Conservation (phyloP, 352 stramenopile genomes). For the Globisporangium sylvaticum region DNA sequence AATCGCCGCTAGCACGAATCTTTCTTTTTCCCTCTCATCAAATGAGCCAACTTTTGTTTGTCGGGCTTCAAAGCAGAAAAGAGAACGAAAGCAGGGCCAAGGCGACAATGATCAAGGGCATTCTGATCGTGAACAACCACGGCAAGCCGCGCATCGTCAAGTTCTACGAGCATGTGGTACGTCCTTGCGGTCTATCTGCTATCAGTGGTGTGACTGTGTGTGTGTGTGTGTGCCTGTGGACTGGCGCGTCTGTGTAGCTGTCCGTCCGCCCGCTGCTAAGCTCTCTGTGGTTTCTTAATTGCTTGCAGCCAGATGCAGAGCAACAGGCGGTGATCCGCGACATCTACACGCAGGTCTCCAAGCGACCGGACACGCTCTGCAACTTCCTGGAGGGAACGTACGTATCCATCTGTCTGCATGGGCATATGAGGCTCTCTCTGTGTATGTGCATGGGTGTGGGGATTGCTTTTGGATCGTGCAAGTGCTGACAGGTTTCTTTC, state of each 20-base stretch:
- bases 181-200: slow-evolving; percentile 17
- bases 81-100: neutral
- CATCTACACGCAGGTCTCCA: slow-evolving; percentile 98
- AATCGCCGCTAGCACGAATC: neutral
- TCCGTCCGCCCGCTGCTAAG: neutral
- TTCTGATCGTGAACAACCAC: slow-evolving; percentile 99
- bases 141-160: slow-evolving; percentile 98
- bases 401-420: slow-evolving; percentile 18
- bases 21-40: neutral
- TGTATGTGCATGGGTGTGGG: neutral
- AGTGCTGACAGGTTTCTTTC: neutral
- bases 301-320: slow-evolving; percentile 87
- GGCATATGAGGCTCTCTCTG: neutral
- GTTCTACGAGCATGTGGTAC: slow-evolving; percentile 98
- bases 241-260: neutral
- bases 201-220: neutral
- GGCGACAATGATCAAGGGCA: slow-evolving; percentile 95
- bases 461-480: neutral
- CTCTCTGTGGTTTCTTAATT: neutral
- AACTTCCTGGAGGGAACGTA: slow-evolving; percentile 98
- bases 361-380: slow-evolving; percentile 96
- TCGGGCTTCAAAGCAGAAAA: neutral
- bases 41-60: neutral
- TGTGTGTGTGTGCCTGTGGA: neutral
- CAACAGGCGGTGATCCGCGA: slow-evolving; percentile 97